Conservation (phyloP, 768 basidiomycete genomes). For the Phaeotremella fagi region DNA sequence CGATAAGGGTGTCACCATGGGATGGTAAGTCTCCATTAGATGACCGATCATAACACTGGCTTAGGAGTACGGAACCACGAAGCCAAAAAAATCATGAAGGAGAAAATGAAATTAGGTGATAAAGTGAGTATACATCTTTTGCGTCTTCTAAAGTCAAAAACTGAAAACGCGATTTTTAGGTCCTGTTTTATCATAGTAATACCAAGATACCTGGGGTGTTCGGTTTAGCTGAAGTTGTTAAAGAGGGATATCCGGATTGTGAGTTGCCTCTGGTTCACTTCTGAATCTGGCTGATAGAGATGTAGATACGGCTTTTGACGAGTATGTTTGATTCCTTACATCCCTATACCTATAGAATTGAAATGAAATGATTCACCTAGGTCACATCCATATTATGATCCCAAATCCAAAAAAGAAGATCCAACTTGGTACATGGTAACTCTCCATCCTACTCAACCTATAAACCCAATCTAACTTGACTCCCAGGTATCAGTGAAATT, state of each 20-base stretch:
- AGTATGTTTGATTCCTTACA: slow-evolving; percentile 53
- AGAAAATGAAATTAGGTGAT: slow-evolving; percentile 45
- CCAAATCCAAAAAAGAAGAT: slow-evolving; percentile 65
- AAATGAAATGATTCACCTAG: slow-evolving; percentile 38
- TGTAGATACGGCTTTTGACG: slow-evolving; percentile 83
- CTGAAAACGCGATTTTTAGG: too few relatives aligned
- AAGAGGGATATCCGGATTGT: slow-evolving; percentile 88
- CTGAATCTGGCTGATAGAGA: background rate
- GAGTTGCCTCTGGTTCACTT: slow-evolving; percentile 43
- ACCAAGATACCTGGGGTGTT: slow-evolving; percentile 42
- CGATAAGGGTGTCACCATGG: slow-evolving; percentile 36
- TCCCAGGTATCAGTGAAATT: slow-evolving; percentile 54
- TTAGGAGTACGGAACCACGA: slow-evolving; percentile 46
- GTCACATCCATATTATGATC: slow-evolving; percentile 58
- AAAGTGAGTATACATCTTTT: slow-evolving; percentile 33
- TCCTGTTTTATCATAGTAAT: slow-evolving; percentile 48
- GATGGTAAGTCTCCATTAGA: slow-evolving; percentile 29
- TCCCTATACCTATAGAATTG: background rate
- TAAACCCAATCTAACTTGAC: background rate
- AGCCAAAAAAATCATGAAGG: slow-evolving; percentile 48
- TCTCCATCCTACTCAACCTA: slow-evolving; percentile 44
- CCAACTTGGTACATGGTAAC: slow-evolving; percentile 96
- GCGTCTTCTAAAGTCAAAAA: too few relatives aligned
- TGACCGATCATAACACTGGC: background rate
- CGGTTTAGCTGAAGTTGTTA: slow-evolving; percentile 58